Evolutionary conservation across 1,284 basidiomycete species (phyloP).

Genomic region (Boletus mariae): DNA sequence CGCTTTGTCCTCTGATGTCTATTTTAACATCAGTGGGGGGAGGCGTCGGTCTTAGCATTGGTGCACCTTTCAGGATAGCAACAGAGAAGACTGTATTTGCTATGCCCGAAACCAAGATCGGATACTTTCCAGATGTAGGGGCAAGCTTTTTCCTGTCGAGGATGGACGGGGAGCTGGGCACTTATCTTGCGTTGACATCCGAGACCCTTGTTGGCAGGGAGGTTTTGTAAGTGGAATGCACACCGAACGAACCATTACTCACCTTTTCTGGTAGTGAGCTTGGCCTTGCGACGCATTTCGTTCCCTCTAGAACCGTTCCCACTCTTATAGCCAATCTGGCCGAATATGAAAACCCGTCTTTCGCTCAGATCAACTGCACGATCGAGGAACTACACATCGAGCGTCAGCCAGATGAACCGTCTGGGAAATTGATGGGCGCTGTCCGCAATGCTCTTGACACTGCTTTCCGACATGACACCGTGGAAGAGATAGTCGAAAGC

Average conservation of each 20-base stretch:
- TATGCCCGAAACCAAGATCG: conserved; percentile 98
- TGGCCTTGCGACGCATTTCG: conserved; percentile 89
- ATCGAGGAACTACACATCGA: conserved; percentile 70
- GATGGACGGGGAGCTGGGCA: conserved; percentile 89
- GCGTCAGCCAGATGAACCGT: conserved; percentile 53
- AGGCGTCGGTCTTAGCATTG: conserved; percentile 87
- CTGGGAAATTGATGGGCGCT: conserved; percentile 55
- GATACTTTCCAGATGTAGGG: conserved; percentile 89
- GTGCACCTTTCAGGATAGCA: conserved; percentile 88
- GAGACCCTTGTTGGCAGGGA: conserved; percentile 71
- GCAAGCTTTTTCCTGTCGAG: conserved; percentile 86
- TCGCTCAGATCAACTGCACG: conserved; percentile 48
- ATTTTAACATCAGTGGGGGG: conserved; percentile 76
- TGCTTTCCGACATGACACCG: conserved; percentile 67
- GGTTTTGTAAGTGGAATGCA: conserved; percentile 64
- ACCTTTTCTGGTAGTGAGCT: conserved; percentile 55
- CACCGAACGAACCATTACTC: conserved; percentile 9
- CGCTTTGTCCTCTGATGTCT: conserved; percentile 16
- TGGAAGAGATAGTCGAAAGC: conserved; percentile 67
- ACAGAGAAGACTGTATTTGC: conserved; percentile 91
- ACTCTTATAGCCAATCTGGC: conserved; percentile 62
- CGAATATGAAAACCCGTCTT: conserved; percentile 53
- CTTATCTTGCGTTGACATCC: conserved; percentile 91
- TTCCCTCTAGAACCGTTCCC: conserved; percentile 73
- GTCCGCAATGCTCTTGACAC: conserved; percentile 74